Conservation (phyloP, 1,284 basidiomycete genomes). For the Puccinia coronata region DNA sequence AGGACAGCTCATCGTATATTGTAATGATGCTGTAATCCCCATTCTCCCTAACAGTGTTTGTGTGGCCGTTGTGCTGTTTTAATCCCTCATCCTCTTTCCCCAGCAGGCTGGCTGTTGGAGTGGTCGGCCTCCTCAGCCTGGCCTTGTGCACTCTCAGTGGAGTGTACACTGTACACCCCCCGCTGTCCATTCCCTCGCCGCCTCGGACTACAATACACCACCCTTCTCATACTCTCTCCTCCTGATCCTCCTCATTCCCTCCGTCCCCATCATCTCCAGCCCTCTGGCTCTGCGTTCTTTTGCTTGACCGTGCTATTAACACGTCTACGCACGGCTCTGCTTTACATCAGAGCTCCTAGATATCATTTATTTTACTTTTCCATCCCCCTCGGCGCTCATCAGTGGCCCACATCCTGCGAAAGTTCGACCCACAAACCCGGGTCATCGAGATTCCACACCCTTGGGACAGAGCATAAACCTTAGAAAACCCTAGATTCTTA, state of each 20-base stretch:
- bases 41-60: no score
- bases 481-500: not conserved
- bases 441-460: not conserved
- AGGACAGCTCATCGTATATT: slow-evolving; percentile 3
- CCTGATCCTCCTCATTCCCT: no score
- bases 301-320: not conserved
- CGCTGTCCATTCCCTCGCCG: not conserved
- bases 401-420: not conserved
- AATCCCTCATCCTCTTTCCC: no score
- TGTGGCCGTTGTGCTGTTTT: not conserved
- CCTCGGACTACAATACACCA: not conserved
- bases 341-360: no score
- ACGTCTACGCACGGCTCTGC: no score
- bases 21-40: not conserved
- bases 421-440: not conserved
- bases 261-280: no score
- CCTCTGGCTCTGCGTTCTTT: not conserved
- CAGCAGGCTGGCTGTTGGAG: no score
- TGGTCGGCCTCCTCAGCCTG: no score
- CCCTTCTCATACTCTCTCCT: not conserved
- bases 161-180: not conserved
- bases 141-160: not conserved
- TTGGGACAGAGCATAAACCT: not conserved
- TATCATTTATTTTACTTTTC: not conserved
- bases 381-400: not conserved